A percentile compares a stretch with the other conserved stretches of the same genome.
These are phyloP conservation scores for Aspergillus pseudotamarii DNA, from an alignment of 2,329 filamentous ascomycete genomes.

Conservation along the genomic window DNA sequence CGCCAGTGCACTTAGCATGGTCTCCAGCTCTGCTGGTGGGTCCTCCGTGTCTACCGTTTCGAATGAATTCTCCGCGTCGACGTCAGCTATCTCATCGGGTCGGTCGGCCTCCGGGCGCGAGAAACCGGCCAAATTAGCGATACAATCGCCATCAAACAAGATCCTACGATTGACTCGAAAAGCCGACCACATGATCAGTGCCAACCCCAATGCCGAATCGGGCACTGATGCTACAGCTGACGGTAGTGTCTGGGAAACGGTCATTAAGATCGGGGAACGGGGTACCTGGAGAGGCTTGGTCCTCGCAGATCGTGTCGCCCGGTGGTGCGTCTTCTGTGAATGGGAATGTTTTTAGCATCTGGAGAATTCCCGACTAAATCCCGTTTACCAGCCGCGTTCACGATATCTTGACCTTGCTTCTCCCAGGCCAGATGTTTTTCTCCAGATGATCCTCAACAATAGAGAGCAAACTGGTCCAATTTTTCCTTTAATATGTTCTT, in stretches of 20 bases:
- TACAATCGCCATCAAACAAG: slow-evolving; percentile 92
- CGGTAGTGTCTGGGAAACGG: slow-evolving; percentile 66
- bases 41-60: slow-evolving; percentile 53
- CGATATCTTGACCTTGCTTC: slow-evolving; percentile 2
- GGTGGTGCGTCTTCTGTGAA: slow-evolving; percentile 71
- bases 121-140: slow-evolving; percentile 93
- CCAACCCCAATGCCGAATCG: slow-evolving; percentile 34
- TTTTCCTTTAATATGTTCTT: slow-evolving; percentile 6
- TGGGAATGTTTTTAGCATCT: slow-evolving; percentile 60
- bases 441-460: background rate
- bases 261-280: slow-evolving; percentile 67
- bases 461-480: slow-evolving; percentile 2
- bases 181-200: slow-evolving; percentile 48
- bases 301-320: slow-evolving; percentile 64
- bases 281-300: slow-evolving; percentile 66
- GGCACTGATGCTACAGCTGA: slow-evolving; percentile 45
- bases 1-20: slow-evolving; percentile 63
- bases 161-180: slow-evolving; percentile 70
- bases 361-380: slow-evolving; percentile 8
- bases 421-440: background rate
- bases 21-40: slow-evolving; percentile 56
- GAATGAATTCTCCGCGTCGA: slow-evolving; percentile 45
- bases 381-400: background rate
- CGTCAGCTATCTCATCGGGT: slow-evolving; percentile 58
- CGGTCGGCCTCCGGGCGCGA: slow-evolving; percentile 42